Conservation (phyloP, 148 eudicot species). For the Nepenthes gracilis region DNA sequence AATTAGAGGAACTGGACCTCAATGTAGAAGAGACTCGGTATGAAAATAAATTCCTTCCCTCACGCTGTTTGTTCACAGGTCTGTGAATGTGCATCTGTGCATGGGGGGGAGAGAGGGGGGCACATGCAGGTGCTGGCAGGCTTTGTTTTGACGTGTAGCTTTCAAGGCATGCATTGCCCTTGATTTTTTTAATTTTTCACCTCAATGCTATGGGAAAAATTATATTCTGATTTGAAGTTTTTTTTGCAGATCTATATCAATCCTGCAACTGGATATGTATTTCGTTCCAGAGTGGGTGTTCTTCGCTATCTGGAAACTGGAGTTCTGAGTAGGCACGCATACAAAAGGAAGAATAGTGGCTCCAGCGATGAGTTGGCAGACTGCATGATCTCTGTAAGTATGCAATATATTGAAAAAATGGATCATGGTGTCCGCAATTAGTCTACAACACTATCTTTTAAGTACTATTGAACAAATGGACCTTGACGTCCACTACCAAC, state of each 20-base stretch:
- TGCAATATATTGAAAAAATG: background rate
- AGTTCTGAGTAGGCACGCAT: slow-evolving; percentile 47
- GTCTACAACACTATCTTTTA: too few relatives aligned
- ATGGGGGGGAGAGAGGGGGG: too few relatives aligned
- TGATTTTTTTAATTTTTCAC: background rate
- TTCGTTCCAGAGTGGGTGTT: slow-evolving; percentile 55
- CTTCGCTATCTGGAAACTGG: slow-evolving; percentile 63
- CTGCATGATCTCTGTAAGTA: slow-evolving; percentile 30
- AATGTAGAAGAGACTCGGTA: slow-evolving; percentile 47
- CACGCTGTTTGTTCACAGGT: background rate
- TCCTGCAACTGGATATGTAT: slow-evolving; percentile 50
- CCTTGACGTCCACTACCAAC: too few relatives aligned
- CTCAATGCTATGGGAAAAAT: background rate
- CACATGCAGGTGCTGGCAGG: too few relatives aligned
- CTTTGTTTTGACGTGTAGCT: too few relatives aligned
- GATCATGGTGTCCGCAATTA: too few relatives aligned
- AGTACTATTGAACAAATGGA: too few relatives aligned
- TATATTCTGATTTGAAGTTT: slow-evolving; percentile 1
- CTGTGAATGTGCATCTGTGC: background rate
- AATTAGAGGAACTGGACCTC: slow-evolving; percentile 18
- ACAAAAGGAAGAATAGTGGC: slow-evolving; percentile 35
- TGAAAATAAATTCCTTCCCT: background rate
- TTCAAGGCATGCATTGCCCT: background rate
- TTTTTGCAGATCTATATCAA: slow-evolving; percentile 40
- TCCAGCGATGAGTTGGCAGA: slow-evolving; percentile 11